Evolutionary conservation across 2,329 filamentous ascomycete genomes (phyloP), one percentile per base, ranked within the genome.

Genomic region (Hypocreales sp.): DNA sequence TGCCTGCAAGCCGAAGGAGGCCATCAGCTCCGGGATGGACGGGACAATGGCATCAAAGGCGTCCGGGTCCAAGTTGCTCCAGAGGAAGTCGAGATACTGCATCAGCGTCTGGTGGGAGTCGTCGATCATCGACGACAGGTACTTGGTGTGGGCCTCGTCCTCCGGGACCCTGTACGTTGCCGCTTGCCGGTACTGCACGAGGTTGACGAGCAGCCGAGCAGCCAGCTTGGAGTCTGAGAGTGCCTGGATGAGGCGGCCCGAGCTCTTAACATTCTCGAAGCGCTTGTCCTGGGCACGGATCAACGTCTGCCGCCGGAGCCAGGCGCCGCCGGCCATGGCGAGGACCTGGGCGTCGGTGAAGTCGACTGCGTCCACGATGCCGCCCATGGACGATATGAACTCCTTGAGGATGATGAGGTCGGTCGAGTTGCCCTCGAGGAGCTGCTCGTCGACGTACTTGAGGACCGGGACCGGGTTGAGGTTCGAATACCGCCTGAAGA

Each of bases 401-500:
- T 95, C 83, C 45, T 90, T 80, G 22, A 98, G 59, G 33, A 98
- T 81, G 36, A 93, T 82, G 19, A 98, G 63, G 48, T 95, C 86
- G 8, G 81, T 92, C 1, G 84, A 79, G 40, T 92, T 92, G 35
- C 86, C 79, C 26, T 67, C 67, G 26, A 74, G 68, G 5, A 98
- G 67, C 47, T 94, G 84, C 34, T 82, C 67, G 25, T 82, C 78
- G 36, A 95, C 80, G 47, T 94, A 95, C 49, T 86, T 80, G 27
- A 98, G 61, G 12, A 98, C 70, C 0, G 90, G 87, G 0, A 74
- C 74, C 1, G 83, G 73, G 40, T 90, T 79, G 61, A 95, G 77
- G 37, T 79, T 69, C 12, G 75, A 68, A 47, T 94, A 94, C 26
- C 82, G 74, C 42, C 79, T 77, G 50, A 92, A 95, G 3, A 92